Base-by-base conservation (phyloP, 129 eudicot species). In the Artemisia argyi region DNA sequence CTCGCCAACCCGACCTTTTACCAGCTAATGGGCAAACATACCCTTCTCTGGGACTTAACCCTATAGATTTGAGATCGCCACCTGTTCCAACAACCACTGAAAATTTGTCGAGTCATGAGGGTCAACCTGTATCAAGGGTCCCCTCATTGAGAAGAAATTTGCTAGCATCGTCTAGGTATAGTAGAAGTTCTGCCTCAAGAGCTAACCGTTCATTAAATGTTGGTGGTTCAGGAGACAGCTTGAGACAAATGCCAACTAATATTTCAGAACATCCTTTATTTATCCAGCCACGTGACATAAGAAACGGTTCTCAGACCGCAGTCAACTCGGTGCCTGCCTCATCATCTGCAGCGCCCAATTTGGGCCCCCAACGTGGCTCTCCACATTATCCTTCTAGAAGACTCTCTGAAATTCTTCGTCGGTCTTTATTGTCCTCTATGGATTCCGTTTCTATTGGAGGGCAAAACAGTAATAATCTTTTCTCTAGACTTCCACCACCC, bases 211-310 rank as follows among this genome's bases (percentile, higher is more conserved):
- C 89, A 35, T 69, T 86, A 9, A 78, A 73, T 63, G 35, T 26
- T 50, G 72, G 65, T 30, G 57, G 68, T 30, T 30, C 86, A 15
- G 89, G 78, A 48, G 89, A 81, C 52, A 77, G 52, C 69, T 62
- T 87, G 50, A 76, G 87, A 80, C 69, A 67, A 65, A 20, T 78
- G 67, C 86, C 89, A 1, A 74, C 85, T 61, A 84, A 72, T 73
- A 86, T 94, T 47, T 84, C 88, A 0, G 95, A 92, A 64, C 96
- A 89, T 80, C 95, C 92, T 0, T 65, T 87, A 73, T 87, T 92
- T 68, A 61, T 75, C 30, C 90, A 85, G 48, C 75, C 88, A 35
- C 66, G 61, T 56, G 92, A 73, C 65, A 53, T 48, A n/a, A 80
- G 88, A 75, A 84, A 16, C 52, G 47, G 78, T 3, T 63, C 87